Conservation (phyloP, 2,329 filamentous ascomycete species). For the Stagonosporopsis rhizophila region DNA sequence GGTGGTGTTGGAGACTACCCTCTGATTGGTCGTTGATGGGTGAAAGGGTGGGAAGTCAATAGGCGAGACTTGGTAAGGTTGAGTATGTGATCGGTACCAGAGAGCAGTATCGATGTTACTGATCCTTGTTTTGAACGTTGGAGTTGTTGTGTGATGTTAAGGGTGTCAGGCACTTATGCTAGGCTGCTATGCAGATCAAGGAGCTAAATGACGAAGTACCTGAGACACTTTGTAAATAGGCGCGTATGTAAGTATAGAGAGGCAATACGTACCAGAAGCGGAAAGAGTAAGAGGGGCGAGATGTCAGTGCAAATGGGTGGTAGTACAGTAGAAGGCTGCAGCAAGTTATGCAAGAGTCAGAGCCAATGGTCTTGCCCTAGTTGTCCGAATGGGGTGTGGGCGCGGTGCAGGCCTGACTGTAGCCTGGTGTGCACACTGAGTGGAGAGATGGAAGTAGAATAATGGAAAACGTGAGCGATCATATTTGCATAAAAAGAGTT, state of each 20-base stretch:
- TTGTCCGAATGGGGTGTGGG: slow-evolving; percentile 36
- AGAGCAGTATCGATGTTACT: not conserved
- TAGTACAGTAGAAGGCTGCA: slow-evolving; percentile 36
- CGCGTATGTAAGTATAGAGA: slow-evolving; percentile 24
- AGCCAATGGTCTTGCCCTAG: slow-evolving; percentile 33
- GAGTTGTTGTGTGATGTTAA: slow-evolving; percentile 9
- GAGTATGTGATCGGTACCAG: slow-evolving; percentile 4
- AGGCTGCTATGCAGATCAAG: slow-evolving; percentile 20
- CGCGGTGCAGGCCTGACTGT: slow-evolving; percentile 35
- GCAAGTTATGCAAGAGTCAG: slow-evolving; percentile 30
- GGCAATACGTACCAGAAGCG: slow-evolving; percentile 20
- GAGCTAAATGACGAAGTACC: slow-evolving; percentile 33
- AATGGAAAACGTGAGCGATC: not conserved
- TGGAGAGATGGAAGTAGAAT: not conserved
- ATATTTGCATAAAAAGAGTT: slow-evolving; percentile 20
- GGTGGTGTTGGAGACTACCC: not conserved
- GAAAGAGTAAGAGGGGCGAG: slow-evolving; percentile 36
- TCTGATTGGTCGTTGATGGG: not conserved
- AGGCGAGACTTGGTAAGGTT: not conserved
- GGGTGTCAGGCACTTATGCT: slow-evolving; percentile 16
- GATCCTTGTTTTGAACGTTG: not conserved
- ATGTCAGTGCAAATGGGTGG: slow-evolving; percentile 30
- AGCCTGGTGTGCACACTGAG: slow-evolving; percentile 35
- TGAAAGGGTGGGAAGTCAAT: not conserved
- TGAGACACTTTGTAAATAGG: slow-evolving; percentile 33